A percentile compares a stretch with the other conserved stretches of the same genome.
phyloP scores from a whole-genome alignment of 202 grass and related monocot genomes.

The Musa balbisiana region DNA sequence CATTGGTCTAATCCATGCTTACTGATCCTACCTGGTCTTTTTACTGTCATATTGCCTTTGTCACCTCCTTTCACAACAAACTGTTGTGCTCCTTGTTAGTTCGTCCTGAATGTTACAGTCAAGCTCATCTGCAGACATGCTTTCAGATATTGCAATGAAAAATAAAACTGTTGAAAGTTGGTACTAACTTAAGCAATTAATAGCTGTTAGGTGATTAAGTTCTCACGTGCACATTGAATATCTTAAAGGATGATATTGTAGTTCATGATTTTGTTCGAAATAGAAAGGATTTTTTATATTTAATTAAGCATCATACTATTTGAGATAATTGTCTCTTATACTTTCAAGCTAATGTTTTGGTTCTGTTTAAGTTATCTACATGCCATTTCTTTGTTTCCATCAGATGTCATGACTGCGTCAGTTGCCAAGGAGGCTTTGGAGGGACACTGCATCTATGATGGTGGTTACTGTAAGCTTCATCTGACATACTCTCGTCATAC shows the following conservation, averaged over 20 bases:
- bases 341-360: neutral
- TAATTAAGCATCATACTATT: neutral
- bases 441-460: constrained; percentile 95
- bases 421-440: constrained; percentile 78
- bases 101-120: no score
- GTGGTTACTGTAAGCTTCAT: constrained; percentile 92
- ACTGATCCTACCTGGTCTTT: no score
- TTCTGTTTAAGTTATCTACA: neutral
- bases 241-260: neutral
- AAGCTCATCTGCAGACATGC: no score
- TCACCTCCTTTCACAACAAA: no score
- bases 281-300: neutral
- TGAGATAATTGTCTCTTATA: neutral
- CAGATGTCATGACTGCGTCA: constrained; percentile 69
- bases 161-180: no score
- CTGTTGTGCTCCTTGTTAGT: no score
- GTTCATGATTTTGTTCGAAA: neutral
- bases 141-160: no score
- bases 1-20: no score
- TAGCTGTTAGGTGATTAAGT: no score
- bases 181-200: no score
- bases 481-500: constrained; percentile 90
- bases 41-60: no score
- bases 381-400: neutral
- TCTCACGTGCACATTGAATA: neutral